Evolutionary conservation across 2,329 filamentous ascomycete species (phyloP).

Genomic region (Trichoderma asperellum): DNA sequence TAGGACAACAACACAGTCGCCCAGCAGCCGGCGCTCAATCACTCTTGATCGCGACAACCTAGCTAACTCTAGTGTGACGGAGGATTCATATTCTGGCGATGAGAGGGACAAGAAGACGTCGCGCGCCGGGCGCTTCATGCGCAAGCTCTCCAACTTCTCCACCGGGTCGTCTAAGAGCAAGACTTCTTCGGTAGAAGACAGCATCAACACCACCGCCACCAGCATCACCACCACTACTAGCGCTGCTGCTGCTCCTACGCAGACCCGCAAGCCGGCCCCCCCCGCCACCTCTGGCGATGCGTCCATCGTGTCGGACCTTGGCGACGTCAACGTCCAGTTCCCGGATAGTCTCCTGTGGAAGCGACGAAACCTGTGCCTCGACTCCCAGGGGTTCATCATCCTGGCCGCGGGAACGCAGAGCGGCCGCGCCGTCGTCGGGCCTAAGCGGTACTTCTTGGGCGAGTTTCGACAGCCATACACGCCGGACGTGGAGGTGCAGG

Average conservation of each 20-base stretch:
- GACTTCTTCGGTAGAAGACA: conserved; percentile 49
- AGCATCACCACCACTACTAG: not conserved
- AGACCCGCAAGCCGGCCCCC: conserved; percentile 33
- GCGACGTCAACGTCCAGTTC: conserved; percentile 95
- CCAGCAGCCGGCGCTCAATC: conserved; percentile 58
- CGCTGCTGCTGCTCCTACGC: not conserved
- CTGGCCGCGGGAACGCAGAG: conserved; percentile 67
- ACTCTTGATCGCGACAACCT: conserved; percentile 48
- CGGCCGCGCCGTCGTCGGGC: conserved; percentile 49
- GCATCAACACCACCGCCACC: not conserved
- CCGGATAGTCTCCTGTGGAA: conserved; percentile 97
- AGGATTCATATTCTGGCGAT: conserved; percentile 52
- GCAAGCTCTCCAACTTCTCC: conserved; percentile 60
- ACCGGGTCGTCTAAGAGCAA: conserved; percentile 51
- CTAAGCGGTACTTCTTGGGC: conserved; percentile 82
- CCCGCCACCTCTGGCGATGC: conserved; percentile 36
- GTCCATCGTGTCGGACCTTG: conserved; percentile 68
- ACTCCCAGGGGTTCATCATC: conserved; percentile 80
- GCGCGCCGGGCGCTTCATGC: conserved; percentile 62
- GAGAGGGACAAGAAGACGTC: conserved; percentile 57
- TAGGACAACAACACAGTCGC: conserved; percentile 46
- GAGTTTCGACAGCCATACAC: conserved; percentile 80
- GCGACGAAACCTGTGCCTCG: conserved; percentile 83
- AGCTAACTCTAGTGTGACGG: conserved; percentile 50
- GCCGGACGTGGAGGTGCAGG: conserved; percentile 89